Conservation (phyloP, 2,329 filamentous ascomycete genomes). For the Calonectria pseudoturangicola region DNA sequence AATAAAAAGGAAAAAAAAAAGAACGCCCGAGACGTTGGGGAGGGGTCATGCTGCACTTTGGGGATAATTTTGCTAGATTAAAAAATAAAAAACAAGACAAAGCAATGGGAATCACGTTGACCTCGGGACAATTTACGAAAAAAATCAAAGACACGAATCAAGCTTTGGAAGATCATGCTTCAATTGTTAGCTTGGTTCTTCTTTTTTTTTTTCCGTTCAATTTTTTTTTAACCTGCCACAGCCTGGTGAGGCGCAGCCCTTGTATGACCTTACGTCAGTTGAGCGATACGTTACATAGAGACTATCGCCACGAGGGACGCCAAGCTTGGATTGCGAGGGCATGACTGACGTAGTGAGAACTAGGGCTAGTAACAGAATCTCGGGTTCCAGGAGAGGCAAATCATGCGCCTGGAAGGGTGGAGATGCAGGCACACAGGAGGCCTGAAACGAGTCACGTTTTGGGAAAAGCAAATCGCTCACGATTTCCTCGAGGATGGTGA, state of each 20-base stretch:
- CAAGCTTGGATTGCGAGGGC: background rate
- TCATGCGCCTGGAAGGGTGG: background rate
- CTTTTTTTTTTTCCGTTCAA: background rate
- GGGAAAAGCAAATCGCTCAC: conserved; percentile 11
- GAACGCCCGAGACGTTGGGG: background rate
- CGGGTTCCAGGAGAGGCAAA: background rate
- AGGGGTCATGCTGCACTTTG: background rate
- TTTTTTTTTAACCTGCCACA: background rate
- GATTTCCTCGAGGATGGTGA: background rate
- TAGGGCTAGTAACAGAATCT: conserved; percentile 15
- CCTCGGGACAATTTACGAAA: no score
- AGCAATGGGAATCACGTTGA: background rate
- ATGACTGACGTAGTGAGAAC: conserved; percentile 7
- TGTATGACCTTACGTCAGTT: conserved; percentile 24
- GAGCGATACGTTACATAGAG: conserved; percentile 25
- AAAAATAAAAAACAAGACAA: background rate
- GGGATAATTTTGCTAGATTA: background rate
- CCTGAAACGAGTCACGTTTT: conserved; percentile 37
- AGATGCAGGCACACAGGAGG: conserved; percentile 11
- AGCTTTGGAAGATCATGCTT: no score
- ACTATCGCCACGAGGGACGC: conserved; percentile 14
- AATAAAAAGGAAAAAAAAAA: background rate
- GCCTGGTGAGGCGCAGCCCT: conserved; percentile 23
- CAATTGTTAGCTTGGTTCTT: background rate
- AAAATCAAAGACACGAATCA: no score